These are phyloP conservation scores for Tuber microsphaerosporum DNA, from an alignment of 495 filamentous ascomycete species.

Conservation along the genomic window DNA sequence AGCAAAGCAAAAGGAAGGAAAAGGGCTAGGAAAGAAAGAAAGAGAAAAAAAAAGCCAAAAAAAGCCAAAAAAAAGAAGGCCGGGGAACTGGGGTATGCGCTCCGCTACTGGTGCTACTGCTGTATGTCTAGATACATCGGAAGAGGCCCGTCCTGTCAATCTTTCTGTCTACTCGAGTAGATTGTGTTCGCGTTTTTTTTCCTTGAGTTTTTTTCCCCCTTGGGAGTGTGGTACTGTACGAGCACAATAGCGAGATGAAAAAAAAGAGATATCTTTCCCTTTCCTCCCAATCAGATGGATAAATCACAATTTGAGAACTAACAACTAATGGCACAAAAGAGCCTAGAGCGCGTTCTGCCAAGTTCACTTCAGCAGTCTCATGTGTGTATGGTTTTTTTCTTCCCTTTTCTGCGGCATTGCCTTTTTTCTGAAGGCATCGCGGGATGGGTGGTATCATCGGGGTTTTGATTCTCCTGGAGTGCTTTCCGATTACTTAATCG, in stretches of 20 bases:
- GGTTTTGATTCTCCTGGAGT: neutral
- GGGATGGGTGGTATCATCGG: neutral
- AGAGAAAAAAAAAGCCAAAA: too few species aligned
- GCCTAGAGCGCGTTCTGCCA: neutral
- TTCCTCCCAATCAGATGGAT: neutral
- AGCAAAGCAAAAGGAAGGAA: neutral
- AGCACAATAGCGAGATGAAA: neutral
- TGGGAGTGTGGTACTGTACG: neutral
- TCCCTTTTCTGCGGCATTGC: neutral
- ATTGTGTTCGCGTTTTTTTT: neutral
- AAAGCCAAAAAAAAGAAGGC: neutral
- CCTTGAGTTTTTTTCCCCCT: neutral
- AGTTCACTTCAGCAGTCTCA: neutral
- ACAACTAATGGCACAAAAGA: neutral
- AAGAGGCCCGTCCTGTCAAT: neutral
- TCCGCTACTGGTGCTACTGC: neutral
- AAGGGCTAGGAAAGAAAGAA: neutral
- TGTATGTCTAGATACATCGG: neutral
- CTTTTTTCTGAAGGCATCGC: neutral
- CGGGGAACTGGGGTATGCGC: neutral
- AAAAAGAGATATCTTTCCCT: neutral
- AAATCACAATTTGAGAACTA: constrained; percentile 1
- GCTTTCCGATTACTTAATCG: neutral
- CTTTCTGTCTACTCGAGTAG: neutral
- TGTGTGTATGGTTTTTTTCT: neutral